A percentile compares a stretch with the other conserved stretches of the same genome.
Evolutionary conservation across 2,329 filamentous ascomycete species (phyloP).

Genomic region (Lasiodiplodia theobromae): DNA sequence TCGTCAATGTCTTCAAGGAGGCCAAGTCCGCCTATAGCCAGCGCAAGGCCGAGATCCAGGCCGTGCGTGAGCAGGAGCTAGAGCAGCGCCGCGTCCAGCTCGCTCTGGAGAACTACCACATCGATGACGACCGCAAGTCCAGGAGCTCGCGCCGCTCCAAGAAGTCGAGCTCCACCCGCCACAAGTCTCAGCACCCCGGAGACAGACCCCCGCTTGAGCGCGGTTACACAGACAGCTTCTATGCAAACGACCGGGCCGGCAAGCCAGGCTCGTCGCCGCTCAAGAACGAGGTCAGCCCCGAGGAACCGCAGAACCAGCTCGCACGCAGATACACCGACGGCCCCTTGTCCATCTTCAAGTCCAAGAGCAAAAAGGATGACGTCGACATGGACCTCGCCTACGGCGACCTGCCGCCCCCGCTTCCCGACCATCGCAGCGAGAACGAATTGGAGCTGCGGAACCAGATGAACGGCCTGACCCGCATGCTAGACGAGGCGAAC

Average conservation of each 20-base stretch:
- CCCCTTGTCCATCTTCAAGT: constrained; percentile 5
- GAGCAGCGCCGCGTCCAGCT: constrained; percentile 67
- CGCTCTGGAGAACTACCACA: constrained; percentile 58
- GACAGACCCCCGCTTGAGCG: constrained; percentile 49
- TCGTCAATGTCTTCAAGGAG: constrained; percentile 90
- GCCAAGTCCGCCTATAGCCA: constrained; percentile 87
- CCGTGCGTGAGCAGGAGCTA: constrained; percentile 67
- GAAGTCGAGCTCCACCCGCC: constrained; percentile 16
- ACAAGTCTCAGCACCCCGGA: constrained; percentile 42
- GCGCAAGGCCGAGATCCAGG: constrained; percentile 81
- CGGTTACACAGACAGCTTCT: constrained; percentile 55
- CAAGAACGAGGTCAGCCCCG: constrained; percentile 35
- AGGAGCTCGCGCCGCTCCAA: constrained; percentile 36
- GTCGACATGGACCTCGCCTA: constrained; percentile 95
- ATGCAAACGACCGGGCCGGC: constrained; percentile 46
- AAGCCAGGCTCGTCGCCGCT: constrained; percentile 32
- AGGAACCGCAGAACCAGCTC: constrained; percentile 47
- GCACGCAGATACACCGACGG: constrained; percentile 53
- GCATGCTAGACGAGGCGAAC: constrained; percentile 82
- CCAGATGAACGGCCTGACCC: constrained; percentile 77
- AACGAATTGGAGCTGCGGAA: constrained; percentile 67
- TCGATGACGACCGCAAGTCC: constrained; percentile 47
- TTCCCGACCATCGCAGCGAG: constrained; percentile 50
- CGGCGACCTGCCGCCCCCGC: constrained; percentile 77
- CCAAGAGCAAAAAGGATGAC: constrained; percentile 46